Conservation (phyloP, 257 asterid species). For the Solanum paucissectum region DNA sequence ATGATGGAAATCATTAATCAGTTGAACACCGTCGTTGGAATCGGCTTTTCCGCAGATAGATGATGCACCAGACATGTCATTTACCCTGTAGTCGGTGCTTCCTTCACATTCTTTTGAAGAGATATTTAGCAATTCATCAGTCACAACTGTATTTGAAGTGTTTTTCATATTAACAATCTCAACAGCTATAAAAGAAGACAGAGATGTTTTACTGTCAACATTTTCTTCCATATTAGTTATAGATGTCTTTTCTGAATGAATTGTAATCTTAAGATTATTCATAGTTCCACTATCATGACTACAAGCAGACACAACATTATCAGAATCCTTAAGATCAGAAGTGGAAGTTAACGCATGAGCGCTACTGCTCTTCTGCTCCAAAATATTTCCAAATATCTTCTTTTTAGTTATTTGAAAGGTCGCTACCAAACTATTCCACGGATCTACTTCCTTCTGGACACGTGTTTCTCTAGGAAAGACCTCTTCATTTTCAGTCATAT, state of each 20-base stretch:
- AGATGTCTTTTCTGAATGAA: background rate
- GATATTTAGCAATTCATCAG: background rate
- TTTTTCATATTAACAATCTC: background rate
- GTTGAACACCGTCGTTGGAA: background rate
- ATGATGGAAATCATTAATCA: background rate
- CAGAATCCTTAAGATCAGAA: background rate
- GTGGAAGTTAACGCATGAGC: background rate
- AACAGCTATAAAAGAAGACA: background rate
- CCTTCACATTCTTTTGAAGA: background rate
- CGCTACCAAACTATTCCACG: conserved; percentile 9
- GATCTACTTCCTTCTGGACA: conserved; percentile 15
- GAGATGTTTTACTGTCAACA: background rate
- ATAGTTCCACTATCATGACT: background rate
- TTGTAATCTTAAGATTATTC: background rate
- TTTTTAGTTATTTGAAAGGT: conserved; percentile 6
- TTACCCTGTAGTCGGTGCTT: background rate
- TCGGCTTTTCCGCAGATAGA: background rate
- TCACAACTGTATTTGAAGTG: background rate
- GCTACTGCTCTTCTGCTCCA: background rate
- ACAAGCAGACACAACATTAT: background rate
- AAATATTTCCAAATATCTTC: conserved; percentile 1
- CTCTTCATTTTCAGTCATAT: conserved; percentile 10
- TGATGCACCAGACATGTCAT: background rate
- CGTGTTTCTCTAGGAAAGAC: conserved; percentile 10
- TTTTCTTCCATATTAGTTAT: background rate